Evolutionary conservation across 306 rosid genomes (phyloP), one percentile per base, ranked within the genome.

Genomic region (Castanopsis chinensis): DNA sequence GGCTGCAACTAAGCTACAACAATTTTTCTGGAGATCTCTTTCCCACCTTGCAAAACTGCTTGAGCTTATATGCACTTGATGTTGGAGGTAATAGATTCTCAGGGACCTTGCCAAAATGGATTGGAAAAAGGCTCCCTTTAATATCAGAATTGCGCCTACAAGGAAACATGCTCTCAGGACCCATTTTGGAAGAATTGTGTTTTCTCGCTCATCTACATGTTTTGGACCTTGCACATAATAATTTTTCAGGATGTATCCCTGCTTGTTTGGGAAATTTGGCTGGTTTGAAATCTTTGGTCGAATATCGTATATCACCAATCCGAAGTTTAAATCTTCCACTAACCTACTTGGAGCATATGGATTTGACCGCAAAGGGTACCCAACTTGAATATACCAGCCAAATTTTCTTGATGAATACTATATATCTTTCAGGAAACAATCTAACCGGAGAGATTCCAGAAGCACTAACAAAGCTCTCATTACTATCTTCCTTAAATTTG

Each of bases 41-140:
- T 27, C 1, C 4, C 1, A 30, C 72, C n/a, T 71, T 71, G 60
- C 21, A 5, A 27, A 7, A 28, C 6, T 78, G 72, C 45, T 18
- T 18, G 10, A 0, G 3, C 0, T 9, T 71, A 13, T 0, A 1
- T 19, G 0, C 32, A 5, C 72, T 71, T 30, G 72, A 71, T 30
- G 53, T 71, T 60, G 72, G 77, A 59, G 72, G 41, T 3, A 79
- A 60, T 5, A 71, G 3, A 6, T 49, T 71, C 23, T 71, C 72
- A 6, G 77, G 72, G 6, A 19, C 49, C 3, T 55, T 70, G 57
- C 72, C 72, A 12, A 45, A 58, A 58, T 78, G 76, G 82, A 70
- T 78, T 9, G 82, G 72, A 27, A 17, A 71, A 71, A 27, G 17
- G 27, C 4, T 8, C 5, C 11, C 12, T 27, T 19, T 6, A 6